phyloP scores from a whole-genome alignment of 2,329 filamentous ascomycete genomes.

The Ceratocystis papillata region DNA sequence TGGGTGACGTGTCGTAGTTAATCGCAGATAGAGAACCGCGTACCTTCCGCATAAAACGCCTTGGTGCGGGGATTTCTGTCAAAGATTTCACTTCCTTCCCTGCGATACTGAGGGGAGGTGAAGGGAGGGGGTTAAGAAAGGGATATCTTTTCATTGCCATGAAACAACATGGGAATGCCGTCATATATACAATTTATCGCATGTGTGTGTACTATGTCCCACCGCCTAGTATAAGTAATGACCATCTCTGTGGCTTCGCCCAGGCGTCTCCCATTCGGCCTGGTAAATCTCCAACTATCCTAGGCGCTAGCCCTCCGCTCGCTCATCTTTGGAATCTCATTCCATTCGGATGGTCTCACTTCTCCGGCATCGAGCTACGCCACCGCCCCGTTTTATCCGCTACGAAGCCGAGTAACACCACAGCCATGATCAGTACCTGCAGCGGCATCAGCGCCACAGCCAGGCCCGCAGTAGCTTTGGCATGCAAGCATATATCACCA shows the following conservation, averaged over 20 bases:
- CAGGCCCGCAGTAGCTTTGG: conserved; percentile 43
- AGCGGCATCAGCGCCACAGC: conserved; percentile 47
- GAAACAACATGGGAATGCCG: neutral
- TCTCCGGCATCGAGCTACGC: neutral
- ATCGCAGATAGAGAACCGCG: neutral
- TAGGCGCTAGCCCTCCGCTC: neutral
- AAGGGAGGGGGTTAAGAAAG: no score
- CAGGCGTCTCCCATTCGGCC: neutral
- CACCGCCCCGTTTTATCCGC: conserved; percentile 7
- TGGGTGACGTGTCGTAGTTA: no score
- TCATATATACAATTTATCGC: neutral
- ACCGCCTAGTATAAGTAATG: no score
- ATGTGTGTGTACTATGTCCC: no score
- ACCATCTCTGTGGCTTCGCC: neutral
- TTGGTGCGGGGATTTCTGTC: neutral
- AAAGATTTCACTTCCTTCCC: conserved; percentile 3
- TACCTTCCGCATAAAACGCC: neutral
- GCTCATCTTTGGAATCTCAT: neutral
- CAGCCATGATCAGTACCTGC: conserved; percentile 40
- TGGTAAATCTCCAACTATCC: neutral
- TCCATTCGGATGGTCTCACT: neutral
- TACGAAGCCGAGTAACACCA: conserved; percentile 34
- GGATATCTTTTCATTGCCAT: no score
- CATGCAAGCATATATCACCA: conserved; percentile 46
- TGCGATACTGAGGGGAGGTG: neutral